These are phyloP conservation scores for Phytophthora boehmeriae DNA, from an alignment of 352 stramenopile species.

Conservation along the genomic window DNA sequence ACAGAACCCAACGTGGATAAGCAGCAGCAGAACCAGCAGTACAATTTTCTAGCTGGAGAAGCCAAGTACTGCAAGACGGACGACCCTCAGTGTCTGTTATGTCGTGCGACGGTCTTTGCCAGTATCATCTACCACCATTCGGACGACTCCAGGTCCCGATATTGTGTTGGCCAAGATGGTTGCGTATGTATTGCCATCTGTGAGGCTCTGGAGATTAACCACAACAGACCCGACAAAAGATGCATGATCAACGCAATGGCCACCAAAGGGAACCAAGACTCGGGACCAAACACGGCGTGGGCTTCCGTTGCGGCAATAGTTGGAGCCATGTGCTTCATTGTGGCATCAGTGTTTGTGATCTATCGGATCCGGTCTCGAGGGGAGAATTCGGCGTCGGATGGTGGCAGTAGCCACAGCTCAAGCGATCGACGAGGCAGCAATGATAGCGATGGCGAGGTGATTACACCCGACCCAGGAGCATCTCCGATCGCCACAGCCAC, in stretches of 20 bases:
- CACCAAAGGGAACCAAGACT: slow-evolving; percentile 21
- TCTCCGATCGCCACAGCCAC: slow-evolving; percentile 40
- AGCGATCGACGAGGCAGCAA: slow-evolving; percentile 29
- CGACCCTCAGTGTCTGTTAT: slow-evolving; percentile 43
- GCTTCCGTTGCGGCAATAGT: slow-evolving; percentile 40
- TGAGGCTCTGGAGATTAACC: slow-evolving; percentile 33
- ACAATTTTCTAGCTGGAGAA: slow-evolving; percentile 33
- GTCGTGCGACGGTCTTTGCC: slow-evolving; percentile 38
- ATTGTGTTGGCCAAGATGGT: slow-evolving; percentile 39
- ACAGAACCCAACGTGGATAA: slow-evolving; percentile 13
- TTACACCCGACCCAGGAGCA: slow-evolving; percentile 32
- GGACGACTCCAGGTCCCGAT: slow-evolving; percentile 36
- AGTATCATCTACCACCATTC: slow-evolving; percentile 49
- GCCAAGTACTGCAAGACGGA: slow-evolving; percentile 45
- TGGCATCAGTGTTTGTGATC: slow-evolving; percentile 54
- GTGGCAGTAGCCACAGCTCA: slow-evolving; percentile 11
- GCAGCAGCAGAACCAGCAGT: slow-evolving; percentile 22
- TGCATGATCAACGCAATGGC: slow-evolving; percentile 45
- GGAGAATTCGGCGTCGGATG: slow-evolving; percentile 27
- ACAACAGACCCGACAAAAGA: slow-evolving; percentile 20
- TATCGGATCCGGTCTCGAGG: slow-evolving; percentile 50
- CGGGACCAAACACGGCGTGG: slow-evolving; percentile 19
- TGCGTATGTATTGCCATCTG: slow-evolving; percentile 58
- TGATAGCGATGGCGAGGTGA: slow-evolving; percentile 25
- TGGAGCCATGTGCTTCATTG: slow-evolving; percentile 52